Evolutionary conservation across 148 eudicot species (phyloP), one percentile per base, ranked within the genome.

Genomic region (Cornus controversa): DNA sequence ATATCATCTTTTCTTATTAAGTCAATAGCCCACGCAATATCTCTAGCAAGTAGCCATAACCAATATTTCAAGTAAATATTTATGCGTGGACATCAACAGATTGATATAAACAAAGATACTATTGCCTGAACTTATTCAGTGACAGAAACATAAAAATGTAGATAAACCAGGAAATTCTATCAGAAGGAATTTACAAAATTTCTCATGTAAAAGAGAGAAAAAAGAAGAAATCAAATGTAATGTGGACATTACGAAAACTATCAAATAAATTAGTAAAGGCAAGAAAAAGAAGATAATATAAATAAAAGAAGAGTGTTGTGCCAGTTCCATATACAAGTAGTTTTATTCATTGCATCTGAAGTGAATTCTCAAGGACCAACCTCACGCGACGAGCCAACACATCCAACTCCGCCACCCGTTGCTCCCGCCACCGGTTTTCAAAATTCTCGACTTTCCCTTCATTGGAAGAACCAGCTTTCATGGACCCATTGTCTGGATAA

Each of bases 331-430:
- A 16, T 68, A 67, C 73, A 77, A 57, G 66, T n/a, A 68, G 67
- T 31, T 34, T n/a, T 15, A 77, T 31, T 72, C 77, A 73, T 73
- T 65, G 82, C 73, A 36, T 67, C 5, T 67, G 67, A 2, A 79
- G 67, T n/a, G 84, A 84, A 71, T 81, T 36, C 79, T 86, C 89
- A 34, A 81, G 71, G 13, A 86, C 77, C 79, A 86, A 79, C 86
- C 86, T 83, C 80, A 84, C 36, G 20, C 89, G 80, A 6, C 66
- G 71, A 11, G 77, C 85, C 73, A 86, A 81, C 28, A 79, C 86
- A 73, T 86, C 89, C 76, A 83, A 69, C 71, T 86, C 89, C 0
- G 78, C 84, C 18, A 80, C 58, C 53, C 81, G 23, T 47, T 83
- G 86, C 72, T 74, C 77, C 77, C 79, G 81, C 89, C 89, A 83